These are phyloP conservation scores for Cinchona pubescens DNA, from an alignment of 257 asterid genomes.

Conservation along the genomic window DNA sequence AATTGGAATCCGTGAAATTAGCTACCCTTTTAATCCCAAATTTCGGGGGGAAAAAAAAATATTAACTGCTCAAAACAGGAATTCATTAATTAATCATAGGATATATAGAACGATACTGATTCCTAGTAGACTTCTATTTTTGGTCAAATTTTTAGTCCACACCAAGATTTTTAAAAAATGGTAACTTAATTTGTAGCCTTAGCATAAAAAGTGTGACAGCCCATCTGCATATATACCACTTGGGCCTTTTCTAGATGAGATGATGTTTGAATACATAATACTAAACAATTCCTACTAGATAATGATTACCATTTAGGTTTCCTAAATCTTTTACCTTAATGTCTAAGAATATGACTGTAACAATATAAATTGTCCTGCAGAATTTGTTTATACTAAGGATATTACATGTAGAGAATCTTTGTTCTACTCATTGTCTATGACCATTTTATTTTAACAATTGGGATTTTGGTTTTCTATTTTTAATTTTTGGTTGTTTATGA, in stretches of 20 bases:
- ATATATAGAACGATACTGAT: slow-evolving; percentile 22
- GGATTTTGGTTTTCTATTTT: slow-evolving; percentile 9
- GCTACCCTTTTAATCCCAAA: background rate
- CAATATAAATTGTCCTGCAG: slow-evolving; percentile 4
- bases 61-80: background rate
- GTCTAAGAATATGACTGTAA: background rate
- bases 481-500: slow-evolving; percentile 7
- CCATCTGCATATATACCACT: no score
- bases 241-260: no score
- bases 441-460: background rate
- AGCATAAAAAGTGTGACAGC: slow-evolving; percentile 11
- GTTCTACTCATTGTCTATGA: background rate
- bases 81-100: slow-evolving; percentile 3
- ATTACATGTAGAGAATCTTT: background rate
- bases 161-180: slow-evolving; percentile 16
- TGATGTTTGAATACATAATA: no score
- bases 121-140: slow-evolving; percentile 25
- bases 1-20: background rate
- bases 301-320: background rate
- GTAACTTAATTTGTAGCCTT: background rate
- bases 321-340: slow-evolving; percentile 2
- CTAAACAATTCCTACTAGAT: no score
- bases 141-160: slow-evolving; percentile 18
- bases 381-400: slow-evolving; percentile 7
- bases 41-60: background rate